Base-by-base conservation (phyloP, 345 rosid genomes). In the Capsella bursapastoris region DNA sequence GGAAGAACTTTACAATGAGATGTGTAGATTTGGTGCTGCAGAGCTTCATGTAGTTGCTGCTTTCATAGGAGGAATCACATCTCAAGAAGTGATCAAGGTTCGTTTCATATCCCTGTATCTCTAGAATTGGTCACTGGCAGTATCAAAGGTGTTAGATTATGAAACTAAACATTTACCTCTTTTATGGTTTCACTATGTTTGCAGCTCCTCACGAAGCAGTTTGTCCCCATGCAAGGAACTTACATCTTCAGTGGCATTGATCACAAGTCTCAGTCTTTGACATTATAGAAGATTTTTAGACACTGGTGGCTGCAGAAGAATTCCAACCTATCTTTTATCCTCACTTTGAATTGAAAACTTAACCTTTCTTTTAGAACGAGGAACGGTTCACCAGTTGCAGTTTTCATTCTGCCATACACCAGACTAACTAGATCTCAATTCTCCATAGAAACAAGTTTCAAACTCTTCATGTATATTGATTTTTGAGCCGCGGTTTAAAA, bases 61-160 rank as follows among this genome's bases (percentile, higher is more conserved):
- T 35, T 80, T 92, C 53, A 67, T 95, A 6, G 99, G 99, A 71
- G 99, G 98, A 77, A 80, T 92, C 52, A 86, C 98, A 49, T 90
- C 99, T 2, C 98, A 95, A 80, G 98, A 95, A 88, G 88, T 82
- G 55, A 95, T 95, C 71, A 92, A 92, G 99, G 98, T 95, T 59
- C 13, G 51, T 13, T 72, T 63, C 38, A 37, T 65, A 71, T 52
- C 48, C 38, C 15, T 68, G 58, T 16, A 49, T 38, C 57, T 16
- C 47, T 38, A 15, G n/a, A 40, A 51, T 27, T 58, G 55, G 15
- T 29, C 12, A 37, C 11, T 25, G 38, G 38, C n/a, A 34, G 41
- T 47, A 65, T 8, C 58, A 29, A 49, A 57, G 38, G 60, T 14
- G 4, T 53, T 31, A 15, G 34, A 59, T 14, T 18, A 47, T 53